phyloP scores from a whole-genome alignment of 768 basidiomycete genomes.

The Mycena galericulata region DNA sequence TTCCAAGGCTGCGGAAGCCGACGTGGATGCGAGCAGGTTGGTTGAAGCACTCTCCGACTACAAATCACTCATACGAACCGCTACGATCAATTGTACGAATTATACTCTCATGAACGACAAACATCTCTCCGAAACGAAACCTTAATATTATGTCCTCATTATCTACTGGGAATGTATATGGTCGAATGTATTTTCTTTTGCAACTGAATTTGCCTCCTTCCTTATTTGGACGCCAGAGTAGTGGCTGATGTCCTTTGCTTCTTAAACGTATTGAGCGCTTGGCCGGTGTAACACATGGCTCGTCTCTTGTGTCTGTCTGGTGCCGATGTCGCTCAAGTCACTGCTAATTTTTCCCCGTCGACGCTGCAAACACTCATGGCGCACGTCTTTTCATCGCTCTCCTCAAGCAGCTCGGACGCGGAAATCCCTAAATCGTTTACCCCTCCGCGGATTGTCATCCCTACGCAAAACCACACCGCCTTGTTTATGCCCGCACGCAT shows the following conservation, averaged over 20 bases:
- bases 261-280: not conserved
- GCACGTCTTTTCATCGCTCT: slow-evolving; percentile 65
- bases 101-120: not conserved
- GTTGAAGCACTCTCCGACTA: slow-evolving; percentile 13
- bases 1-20: not conserved
- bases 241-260: too few relatives aligned
- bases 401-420: slow-evolving; percentile 40
- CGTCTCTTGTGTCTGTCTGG: slow-evolving; percentile 70
- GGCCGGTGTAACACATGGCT: not conserved
- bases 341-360: slow-evolving; percentile 56
- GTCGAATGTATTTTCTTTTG: too few relatives aligned
- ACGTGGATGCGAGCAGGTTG: not conserved
- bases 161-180: too few relatives aligned
- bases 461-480: slow-evolving; percentile 65
- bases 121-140: not conserved
- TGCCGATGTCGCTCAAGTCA: slow-evolving; percentile 65
- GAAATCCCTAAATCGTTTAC: slow-evolving; percentile 42
- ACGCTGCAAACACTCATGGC: slow-evolving; percentile 70
- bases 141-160: not conserved
- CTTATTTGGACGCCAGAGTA: too few relatives aligned
- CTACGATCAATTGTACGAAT: slow-evolving; percentile 8
- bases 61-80: not conserved
- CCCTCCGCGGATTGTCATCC: slow-evolving; percentile 73
- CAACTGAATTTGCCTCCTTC: too few relatives aligned
- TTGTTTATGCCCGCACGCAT: slow-evolving; percentile 90